Conservation (phyloP, 176 grass and related monocot species). For the Cenchrus americanus region DNA sequence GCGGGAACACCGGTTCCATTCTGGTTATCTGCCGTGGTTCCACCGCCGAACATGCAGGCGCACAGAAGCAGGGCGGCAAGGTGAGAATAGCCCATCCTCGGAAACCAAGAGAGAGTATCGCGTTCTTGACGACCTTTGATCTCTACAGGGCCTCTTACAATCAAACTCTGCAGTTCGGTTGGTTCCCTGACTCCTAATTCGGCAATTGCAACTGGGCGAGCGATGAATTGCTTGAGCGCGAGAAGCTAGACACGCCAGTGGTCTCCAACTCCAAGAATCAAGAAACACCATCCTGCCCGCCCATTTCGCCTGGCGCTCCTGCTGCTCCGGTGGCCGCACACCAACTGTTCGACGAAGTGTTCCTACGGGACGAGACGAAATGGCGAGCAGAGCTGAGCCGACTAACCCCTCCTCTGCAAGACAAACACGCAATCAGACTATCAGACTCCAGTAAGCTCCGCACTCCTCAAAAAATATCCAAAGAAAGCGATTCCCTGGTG, state of each 20-base stretch:
- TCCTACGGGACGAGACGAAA: neutral
- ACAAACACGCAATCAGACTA: neutral
- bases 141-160: conserved; percentile 3
- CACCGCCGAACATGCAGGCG: conserved; percentile 27
- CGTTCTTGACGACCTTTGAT: neutral
- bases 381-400: neutral
- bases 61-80: conserved; percentile 36
- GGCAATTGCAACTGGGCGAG: neutral
- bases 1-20: conserved; percentile 22
- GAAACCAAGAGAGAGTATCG: neutral
- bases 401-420: neutral
- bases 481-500: neutral
- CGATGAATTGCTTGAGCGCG: neutral
- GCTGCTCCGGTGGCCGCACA: neutral
- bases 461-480: neutral
- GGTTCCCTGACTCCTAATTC: neutral
- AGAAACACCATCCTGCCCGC: neutral
- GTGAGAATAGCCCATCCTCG: conserved; percentile 42
- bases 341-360: conserved; percentile 47
- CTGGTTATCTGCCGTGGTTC: conserved; percentile 31
- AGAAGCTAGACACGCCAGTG: neutral
- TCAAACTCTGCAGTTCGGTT: neutral
- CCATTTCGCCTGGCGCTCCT: neutral
- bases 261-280: neutral
- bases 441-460: neutral